Evolutionary conservation across 352 stramenopile species (phyloP), one percentile per base, ranked within the genome.

Genomic region (Globisporangium orthogonon): DNA sequence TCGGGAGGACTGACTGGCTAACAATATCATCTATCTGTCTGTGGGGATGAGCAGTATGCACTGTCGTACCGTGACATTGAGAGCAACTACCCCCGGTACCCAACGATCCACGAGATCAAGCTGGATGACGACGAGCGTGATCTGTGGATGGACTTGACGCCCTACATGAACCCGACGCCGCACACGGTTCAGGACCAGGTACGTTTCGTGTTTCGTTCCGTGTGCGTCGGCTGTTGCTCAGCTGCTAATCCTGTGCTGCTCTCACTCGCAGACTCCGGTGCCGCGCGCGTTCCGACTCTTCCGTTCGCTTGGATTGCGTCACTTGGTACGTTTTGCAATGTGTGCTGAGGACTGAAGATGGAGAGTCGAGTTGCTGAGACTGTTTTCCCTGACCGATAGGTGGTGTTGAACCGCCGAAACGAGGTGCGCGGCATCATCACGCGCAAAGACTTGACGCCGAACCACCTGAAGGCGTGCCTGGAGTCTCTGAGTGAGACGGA

Each of bases 101-200:
- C 87, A 30, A 87, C 73, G 9, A 85, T 94, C 40, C 69, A 76
- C 7, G 84, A 94, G 13, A 91, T 94, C 64, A 91, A 98, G 59
- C 60, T 97, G 5, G 91, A 97, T 56, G 94, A 95, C 14, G 95
- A 95, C 62, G 84, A 94, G 56, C 71, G 75, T 0, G 78, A 91
- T 31, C 56, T 94, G 58, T 94, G 84, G 84, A 89, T 98, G 67
- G 94, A 99, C 67, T 69, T 99, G 28, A 89, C 95, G n/a, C 96
- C 97, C 1, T 99, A 98, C 76, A 96, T 98, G 64, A 98, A 99
- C 70, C 89, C 93, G 28, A 97, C 94, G 23, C 94, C 96, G 5
- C 96, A 98, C 65, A 98, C 84, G 2, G 91, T 99, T 1, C 96
- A 98, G 53, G 91, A 98, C 54, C 79, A 88, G 52, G 58, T 70